Conservation (phyloP, 2,329 filamentous ascomycete species). For the Beauveria sp. region DNA sequence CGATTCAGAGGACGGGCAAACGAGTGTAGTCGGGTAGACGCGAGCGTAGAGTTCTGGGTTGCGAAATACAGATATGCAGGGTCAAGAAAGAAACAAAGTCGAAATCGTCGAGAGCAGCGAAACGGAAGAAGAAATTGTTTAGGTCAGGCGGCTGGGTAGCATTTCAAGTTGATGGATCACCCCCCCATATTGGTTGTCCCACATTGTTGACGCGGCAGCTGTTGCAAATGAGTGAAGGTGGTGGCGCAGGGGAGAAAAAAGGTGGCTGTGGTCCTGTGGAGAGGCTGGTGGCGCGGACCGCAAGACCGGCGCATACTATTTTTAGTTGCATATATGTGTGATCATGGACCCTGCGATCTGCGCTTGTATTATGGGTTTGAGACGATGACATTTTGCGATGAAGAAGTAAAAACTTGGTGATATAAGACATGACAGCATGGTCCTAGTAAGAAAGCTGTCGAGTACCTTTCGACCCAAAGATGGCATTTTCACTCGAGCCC, state of each 20-base stretch:
- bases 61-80: not conserved
- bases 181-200: not conserved
- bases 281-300: slow-evolving; percentile 1
- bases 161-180: not conserved
- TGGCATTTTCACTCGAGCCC: not conserved
- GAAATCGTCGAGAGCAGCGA: not conserved
- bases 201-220: slow-evolving; percentile 8
- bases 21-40: not conserved
- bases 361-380: slow-evolving; percentile 3
- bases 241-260: not conserved
- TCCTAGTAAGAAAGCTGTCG: too few relatives aligned
- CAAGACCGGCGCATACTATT: not conserved
- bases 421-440: not conserved
- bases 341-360: slow-evolving; percentile 4
- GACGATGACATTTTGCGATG: not conserved
- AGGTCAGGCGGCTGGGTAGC: slow-evolving; percentile 8
- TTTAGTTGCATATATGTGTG: not conserved
- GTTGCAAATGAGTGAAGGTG: not conserved
- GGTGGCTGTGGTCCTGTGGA: slow-evolving; percentile 3
- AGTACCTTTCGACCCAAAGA: too few relatives aligned
- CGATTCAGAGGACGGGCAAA: not conserved
- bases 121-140: not conserved
- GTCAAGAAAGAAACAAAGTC: not conserved
- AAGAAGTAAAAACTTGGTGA: too few relatives aligned
- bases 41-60: not conserved